Evolutionary conservation across 192 early-diverging fungal genomes (phyloP).

Genomic region (Phycomyces blakesleeanus): DNA sequence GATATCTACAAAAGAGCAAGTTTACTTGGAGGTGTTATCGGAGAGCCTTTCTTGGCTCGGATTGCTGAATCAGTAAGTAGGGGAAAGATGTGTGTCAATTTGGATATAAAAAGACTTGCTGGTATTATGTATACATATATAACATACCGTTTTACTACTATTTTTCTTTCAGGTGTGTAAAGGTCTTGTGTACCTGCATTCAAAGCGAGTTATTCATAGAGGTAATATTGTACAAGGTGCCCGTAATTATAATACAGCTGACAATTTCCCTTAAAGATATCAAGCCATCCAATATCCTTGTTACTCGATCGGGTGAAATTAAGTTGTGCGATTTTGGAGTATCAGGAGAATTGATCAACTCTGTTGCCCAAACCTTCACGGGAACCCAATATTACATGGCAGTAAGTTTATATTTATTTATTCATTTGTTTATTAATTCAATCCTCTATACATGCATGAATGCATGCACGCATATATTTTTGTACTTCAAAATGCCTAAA

Average conservation of each 20-base stretch:
- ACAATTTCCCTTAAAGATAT: no score
- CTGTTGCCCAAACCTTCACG: constrained; percentile 89
- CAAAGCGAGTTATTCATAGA: constrained; percentile 87
- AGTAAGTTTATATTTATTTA: constrained; percentile 37
- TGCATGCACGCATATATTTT: no score
- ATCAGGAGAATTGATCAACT: constrained; percentile 83
- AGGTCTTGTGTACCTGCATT: constrained; percentile 88
- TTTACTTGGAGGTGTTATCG: constrained; percentile 70
- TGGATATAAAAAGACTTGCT: no score
- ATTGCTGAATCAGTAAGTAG: constrained; percentile 75
- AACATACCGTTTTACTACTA: not conserved
- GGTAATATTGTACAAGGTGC: constrained; percentile 40
- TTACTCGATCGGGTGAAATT: constrained; percentile 84
- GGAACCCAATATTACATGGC: constrained; percentile 98
- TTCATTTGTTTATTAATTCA: constrained; percentile 7
- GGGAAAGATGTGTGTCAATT: no score
- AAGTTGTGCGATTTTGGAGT: constrained; percentile 99
- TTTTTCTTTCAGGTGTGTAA: constrained; percentile 54
- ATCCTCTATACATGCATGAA: not conserved
- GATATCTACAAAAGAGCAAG: constrained; percentile 78
- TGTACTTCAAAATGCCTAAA: no score
- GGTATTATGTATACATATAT: not conserved
- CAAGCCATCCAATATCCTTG: constrained; percentile 97
- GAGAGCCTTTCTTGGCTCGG: constrained; percentile 83
- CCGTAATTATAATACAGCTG: no score